Percentiles rank a stretch among this genome's conserved stretches.
These are phyloP conservation scores for Cryomyces minteri DNA, from an alignment of 495 filamentous ascomycete species.

Conservation along the genomic window DNA sequence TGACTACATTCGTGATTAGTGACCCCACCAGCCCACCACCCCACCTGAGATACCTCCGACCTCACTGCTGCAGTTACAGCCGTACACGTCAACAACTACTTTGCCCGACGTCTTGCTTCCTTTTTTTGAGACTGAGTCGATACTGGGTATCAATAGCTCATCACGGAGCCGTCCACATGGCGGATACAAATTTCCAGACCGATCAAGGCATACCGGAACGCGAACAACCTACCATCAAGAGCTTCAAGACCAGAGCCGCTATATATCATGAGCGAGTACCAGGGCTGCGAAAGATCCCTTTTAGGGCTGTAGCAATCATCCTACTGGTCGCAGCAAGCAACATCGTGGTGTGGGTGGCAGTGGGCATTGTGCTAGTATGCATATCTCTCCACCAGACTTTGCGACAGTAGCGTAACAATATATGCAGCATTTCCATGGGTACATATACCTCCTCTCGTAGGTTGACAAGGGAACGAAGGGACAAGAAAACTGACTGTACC, in stretches of 20 bases:
- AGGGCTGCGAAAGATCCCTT: constrained; percentile 30
- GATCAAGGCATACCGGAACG: too few relatives aligned
- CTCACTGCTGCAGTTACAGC: too few relatives aligned
- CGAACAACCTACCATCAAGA: neutral
- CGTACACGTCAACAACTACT: too few relatives aligned
- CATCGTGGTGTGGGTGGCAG: constrained; percentile 49
- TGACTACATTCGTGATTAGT: too few relatives aligned
- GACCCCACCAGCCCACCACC: too few relatives aligned
- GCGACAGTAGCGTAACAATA: too few relatives aligned
- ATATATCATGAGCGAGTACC: constrained; percentile 18
- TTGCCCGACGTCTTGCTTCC: too few relatives aligned
- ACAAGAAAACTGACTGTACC: neutral
- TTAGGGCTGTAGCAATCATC: constrained; percentile 50
- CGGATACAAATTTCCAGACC: too few relatives aligned
- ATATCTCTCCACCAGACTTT: constrained; percentile 1
- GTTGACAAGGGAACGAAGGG: neutral
- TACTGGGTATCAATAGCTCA: too few relatives aligned
- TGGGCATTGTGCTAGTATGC: constrained; percentile 45
- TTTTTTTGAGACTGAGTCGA: too few relatives aligned
- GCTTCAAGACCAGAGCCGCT: constrained; percentile 10
- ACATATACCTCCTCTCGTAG: constrained; percentile 1
- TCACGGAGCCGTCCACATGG: too few relatives aligned
- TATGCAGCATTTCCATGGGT: constrained; percentile 15
- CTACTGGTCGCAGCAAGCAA: constrained; percentile 45
- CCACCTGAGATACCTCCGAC: too few relatives aligned